phyloP scores from a whole-genome alignment of 306 rosid species.

The Gynostemma pentaphyllum region DNA sequence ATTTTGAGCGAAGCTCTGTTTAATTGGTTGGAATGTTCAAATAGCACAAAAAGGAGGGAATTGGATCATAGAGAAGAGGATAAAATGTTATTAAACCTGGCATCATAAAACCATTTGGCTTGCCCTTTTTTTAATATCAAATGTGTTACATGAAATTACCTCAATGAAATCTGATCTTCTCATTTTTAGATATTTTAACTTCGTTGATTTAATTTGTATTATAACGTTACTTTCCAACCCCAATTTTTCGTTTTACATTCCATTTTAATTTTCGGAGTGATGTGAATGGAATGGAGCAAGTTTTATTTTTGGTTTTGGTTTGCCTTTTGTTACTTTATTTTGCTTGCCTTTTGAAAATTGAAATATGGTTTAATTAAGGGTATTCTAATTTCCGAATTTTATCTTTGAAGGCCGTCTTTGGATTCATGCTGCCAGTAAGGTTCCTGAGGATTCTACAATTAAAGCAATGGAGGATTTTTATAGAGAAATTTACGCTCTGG shows the following conservation, averaged over 20 bases:
- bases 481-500: conserved; percentile 60
- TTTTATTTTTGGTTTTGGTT: background rate
- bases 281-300: background rate
- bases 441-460: conserved; percentile 79
- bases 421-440: conserved; percentile 97
- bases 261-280: background rate
- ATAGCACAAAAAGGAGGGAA: background rate
- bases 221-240: background rate
- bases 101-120: background rate
- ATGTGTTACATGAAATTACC: too few species aligned
- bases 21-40: background rate
- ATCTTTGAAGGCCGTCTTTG: conserved; percentile 68
- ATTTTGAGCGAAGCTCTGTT: background rate
- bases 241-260: background rate
- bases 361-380: background rate
- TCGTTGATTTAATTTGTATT: too few species aligned
- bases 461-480: conserved; percentile 87
- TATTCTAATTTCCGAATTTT: conserved; percentile 10
- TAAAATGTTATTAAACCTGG: too few species aligned
- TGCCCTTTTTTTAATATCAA: background rate
- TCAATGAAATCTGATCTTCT: too few species aligned
- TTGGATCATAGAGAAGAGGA: too few species aligned
- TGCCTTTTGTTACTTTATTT: background rate
- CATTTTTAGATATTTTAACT: too few species aligned
- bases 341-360: background rate